phyloP scores from a whole-genome alignment of 192 early-diverging fungal species.

The Rhizophagus sp. region DNA sequence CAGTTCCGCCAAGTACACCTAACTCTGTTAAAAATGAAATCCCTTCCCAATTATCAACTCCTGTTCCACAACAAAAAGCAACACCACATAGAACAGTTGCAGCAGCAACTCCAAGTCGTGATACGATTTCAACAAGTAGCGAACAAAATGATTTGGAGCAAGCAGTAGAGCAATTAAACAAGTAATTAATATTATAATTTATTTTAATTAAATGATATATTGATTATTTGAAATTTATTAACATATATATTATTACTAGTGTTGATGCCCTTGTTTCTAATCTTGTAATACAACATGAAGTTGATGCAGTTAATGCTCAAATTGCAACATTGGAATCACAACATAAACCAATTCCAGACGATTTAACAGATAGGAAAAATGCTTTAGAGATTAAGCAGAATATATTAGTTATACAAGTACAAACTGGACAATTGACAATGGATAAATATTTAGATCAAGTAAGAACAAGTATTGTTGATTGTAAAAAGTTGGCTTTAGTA shows the following conservation, averaged over 20 bases:
- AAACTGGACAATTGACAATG: conserved; percentile 71
- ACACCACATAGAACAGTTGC: background rate
- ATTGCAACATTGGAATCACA: conserved; percentile 49
- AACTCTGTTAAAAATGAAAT: background rate
- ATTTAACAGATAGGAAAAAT: conserved; percentile 62
- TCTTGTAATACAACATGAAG: conserved; percentile 71
- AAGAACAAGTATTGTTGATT: conserved; percentile 55
- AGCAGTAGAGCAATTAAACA: conserved; percentile 61
- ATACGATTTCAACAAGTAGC: conserved; percentile 14
- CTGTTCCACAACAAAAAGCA: conserved; percentile 8
- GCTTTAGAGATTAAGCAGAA: conserved; percentile 75
- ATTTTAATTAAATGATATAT: too few species aligned
- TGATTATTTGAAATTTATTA: background rate
- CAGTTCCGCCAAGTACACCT: background rate
- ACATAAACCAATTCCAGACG: conserved; percentile 54
- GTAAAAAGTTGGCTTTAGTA: conserved; percentile 61
- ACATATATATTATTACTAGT: conserved; percentile 39
- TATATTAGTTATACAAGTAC: conserved; percentile 69
- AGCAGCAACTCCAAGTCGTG: background rate
- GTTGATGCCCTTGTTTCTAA: conserved; percentile 75
- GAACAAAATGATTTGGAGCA: conserved; percentile 43
- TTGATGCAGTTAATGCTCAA: conserved; percentile 44
- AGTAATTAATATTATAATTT: conserved; percentile 30
- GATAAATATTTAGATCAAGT: conserved; percentile 63
- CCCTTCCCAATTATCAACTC: background rate